Percentiles rank a stretch among this genome's conserved stretches.
Evolutionary conservation across 148 eudicot species (phyloP).

Genomic region (Beta vulgaris): DNA sequence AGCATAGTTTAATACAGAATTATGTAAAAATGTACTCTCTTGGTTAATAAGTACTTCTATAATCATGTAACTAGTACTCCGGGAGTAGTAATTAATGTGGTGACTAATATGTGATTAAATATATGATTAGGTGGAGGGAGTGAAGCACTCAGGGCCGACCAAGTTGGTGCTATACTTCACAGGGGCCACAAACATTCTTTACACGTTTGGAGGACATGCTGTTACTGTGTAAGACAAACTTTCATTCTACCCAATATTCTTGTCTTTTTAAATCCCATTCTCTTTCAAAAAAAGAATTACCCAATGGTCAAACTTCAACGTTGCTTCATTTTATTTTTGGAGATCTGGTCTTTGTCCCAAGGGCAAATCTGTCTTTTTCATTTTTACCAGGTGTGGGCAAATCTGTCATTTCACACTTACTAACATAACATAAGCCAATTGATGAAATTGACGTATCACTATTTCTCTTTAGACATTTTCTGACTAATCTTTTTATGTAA

Average conservation of each 20-base stretch:
- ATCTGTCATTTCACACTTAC: slow-evolving; percentile 8
- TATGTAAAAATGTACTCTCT: not conserved
- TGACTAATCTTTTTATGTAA: slow-evolving; percentile 14
- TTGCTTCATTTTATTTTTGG: not conserved
- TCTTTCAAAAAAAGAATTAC: not conserved
- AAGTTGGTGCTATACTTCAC: slow-evolving; percentile 83
- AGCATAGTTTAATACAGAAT: not conserved
- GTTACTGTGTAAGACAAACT: slow-evolving; percentile 84
- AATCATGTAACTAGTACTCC: not conserved
- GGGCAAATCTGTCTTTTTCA: slow-evolving; percentile 15
- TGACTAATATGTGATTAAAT: slow-evolving; percentile 4
- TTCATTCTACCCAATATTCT: slow-evolving; percentile 20
- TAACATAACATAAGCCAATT: not conserved
- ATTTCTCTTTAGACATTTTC: slow-evolving; percentile 24
- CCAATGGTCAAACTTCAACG: slow-evolving; percentile 14
- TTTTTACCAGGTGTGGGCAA: not conserved
- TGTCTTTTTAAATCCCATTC: slow-evolving; percentile 14
- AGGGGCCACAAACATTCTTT: slow-evolving; percentile 95
- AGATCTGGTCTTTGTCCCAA: slow-evolving; percentile 4
- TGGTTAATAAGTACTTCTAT: no score
- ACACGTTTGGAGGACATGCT: slow-evolving; percentile 97
- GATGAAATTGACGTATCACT: slow-evolving; percentile 24
- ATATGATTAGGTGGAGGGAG: slow-evolving; percentile 65
- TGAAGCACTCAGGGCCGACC: slow-evolving; percentile 75
- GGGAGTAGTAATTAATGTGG: not conserved